Base-by-base conservation (phyloP, 2,329 filamentous ascomycete genomes). In the Aspergillus udagawae region DNA sequence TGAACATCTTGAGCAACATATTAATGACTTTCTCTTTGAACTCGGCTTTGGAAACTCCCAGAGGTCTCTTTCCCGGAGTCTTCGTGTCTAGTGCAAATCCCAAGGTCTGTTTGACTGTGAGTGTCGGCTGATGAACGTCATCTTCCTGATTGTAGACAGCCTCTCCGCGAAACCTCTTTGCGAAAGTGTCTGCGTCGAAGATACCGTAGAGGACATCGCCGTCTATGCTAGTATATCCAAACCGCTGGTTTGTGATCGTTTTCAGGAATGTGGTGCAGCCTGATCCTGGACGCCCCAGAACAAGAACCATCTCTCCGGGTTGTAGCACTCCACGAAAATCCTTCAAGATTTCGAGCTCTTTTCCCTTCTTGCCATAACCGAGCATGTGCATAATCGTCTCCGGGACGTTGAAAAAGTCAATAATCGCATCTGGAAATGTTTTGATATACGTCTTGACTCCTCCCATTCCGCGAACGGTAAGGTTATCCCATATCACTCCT, bases 271-370 rank as follows among this genome's bases (percentile, higher is more conserved):
- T 87, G 1, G 86, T 87, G 69, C 87, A 90, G 27, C 87, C 87
- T 0, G 83, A 86, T 0, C 90, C 90, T 0, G 91, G 91, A 60
- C 86, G 83, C 23, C 91, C 91, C 6, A 95, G 79, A 0, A 95
- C 91, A 1, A 95, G 79, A 0, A 93, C 83, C 91, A 96, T 96
- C 78, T 96, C 92, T 1, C 92, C 92, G 0, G 91, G 89, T 61
- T 87, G 86, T 56, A 86, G 84, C 1, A 89, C 81, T 32, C 88
- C 75, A 4, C 61, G 60, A 35, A 71, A 94, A 62, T 83, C 79
- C 60, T 90, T 82, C 25, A 96, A 75, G 49, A 96, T 86, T 5
- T 90, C 87, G 44, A 87, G 83, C 70, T 95, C 88, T 32, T 79
- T 79, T 2, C 86, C 86, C 70, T 89, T 90, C 56, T 83, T 84